These are phyloP conservation scores for Waltergamsia citrina DNA, from an alignment of 2,329 filamentous ascomycete genomes.

Conservation along the genomic window DNA sequence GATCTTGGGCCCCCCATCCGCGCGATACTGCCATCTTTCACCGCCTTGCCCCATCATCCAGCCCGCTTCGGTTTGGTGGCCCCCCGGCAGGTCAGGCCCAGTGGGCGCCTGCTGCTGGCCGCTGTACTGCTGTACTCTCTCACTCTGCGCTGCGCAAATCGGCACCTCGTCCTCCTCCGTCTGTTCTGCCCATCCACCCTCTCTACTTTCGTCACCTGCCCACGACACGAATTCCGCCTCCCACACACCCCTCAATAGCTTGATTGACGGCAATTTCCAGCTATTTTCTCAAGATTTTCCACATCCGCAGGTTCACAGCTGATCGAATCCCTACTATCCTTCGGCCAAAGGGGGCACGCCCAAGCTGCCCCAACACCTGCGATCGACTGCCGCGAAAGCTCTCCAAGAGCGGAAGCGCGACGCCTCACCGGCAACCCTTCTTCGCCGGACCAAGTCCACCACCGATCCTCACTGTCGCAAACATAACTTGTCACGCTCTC, in stretches of 20 bases:
- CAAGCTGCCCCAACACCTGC: too few species aligned
- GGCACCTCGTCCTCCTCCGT: neutral
- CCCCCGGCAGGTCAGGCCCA: too few species aligned
- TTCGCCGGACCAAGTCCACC: neutral
- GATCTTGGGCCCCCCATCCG: slow-evolving; percentile 10
- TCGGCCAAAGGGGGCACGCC: too few species aligned
- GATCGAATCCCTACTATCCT: too few species aligned
- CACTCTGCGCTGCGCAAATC: slow-evolving; percentile 5
- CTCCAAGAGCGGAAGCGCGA: too few species aligned
- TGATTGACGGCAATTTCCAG: too few species aligned
- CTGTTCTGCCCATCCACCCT: neutral
- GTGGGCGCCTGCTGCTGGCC: too few species aligned
- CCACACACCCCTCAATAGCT: neutral
- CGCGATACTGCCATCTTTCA: slow-evolving; percentile 17
- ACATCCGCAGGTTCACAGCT: too few species aligned
- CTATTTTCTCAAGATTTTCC: too few species aligned
- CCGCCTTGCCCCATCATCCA: slow-evolving; percentile 20
- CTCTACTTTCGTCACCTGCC: neutral
- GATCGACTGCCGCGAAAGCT: too few species aligned
- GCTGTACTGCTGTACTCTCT: too few species aligned
- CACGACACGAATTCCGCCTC: neutral
- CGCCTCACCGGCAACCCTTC: too few species aligned
- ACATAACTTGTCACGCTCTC: neutral
- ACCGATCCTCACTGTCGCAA: neutral
- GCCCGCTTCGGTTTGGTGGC: slow-evolving; percentile 17